phyloP scores from a whole-genome alignment of 768 basidiomycete genomes.

The Hirschioporus abietinus region DNA sequence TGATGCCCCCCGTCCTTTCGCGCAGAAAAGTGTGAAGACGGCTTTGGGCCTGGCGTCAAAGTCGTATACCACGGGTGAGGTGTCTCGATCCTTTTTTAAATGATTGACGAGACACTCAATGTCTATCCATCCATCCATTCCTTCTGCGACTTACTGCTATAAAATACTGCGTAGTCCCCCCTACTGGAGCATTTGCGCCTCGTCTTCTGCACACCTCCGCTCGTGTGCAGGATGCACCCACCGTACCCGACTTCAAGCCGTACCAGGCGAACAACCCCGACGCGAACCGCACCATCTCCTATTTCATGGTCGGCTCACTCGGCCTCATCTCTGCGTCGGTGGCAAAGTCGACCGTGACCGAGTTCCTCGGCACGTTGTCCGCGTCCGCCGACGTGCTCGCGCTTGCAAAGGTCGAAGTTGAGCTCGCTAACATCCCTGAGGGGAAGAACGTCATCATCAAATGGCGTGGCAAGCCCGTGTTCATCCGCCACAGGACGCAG shows the following conservation, averaged over 20 bases:
- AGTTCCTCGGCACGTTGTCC: constrained; percentile 93
- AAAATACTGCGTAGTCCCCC: constrained; percentile 36
- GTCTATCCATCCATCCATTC: constrained; percentile 6
- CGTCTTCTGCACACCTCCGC: constrained; percentile 78
- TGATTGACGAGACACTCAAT: constrained; percentile 9
- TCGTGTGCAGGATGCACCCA: constrained; percentile 59
- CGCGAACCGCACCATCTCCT: constrained; percentile 71
- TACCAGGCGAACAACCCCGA: constrained; percentile 69
- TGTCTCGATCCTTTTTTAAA: constrained; percentile 4
- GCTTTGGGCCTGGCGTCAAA: constrained; percentile 56
- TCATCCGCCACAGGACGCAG: constrained; percentile 92
- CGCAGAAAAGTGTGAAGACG: constrained; percentile 46
- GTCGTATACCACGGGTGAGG: constrained; percentile 58
- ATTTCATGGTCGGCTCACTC: constrained; percentile 88
- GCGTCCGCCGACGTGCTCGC: constrained; percentile 98
- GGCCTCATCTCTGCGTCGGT: constrained; percentile 92
- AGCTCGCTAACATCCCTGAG: constrained; percentile 85
- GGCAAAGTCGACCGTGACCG: constrained; percentile 89
- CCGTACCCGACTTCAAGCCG: constrained; percentile 84
- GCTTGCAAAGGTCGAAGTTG: constrained; percentile 95
- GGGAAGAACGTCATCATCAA: constrained; percentile 97
- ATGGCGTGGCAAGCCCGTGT: constrained; percentile 99
- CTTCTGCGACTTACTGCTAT: not conserved
- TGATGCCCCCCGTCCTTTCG: constrained; percentile 60
- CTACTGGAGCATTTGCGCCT: constrained; percentile 52